A percentile compares a stretch with the other conserved stretches of the same genome.
phyloP scores from a whole-genome alignment of 2,329 filamentous ascomycete genomes.

The Colletotrichum filicis region DNA sequence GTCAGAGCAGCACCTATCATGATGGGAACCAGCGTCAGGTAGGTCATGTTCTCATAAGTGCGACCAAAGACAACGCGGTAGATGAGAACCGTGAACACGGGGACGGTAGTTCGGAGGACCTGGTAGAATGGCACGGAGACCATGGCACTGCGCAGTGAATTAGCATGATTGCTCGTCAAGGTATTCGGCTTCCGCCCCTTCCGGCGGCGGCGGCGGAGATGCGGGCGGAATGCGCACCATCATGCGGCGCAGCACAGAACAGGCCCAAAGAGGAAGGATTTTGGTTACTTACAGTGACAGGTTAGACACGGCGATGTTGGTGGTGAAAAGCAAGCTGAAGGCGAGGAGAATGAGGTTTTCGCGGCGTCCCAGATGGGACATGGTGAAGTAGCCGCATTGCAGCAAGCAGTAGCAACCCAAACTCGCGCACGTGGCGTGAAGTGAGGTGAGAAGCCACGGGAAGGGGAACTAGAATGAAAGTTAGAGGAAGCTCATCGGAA shows the following conservation, averaged over 20 bases:
- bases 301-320: slow-evolving; percentile 74
- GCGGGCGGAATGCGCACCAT: background rate
- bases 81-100: slow-evolving; percentile 71
- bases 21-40: slow-evolving; percentile 69
- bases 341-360: slow-evolving; percentile 67
- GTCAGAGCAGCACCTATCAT: slow-evolving; percentile 69
- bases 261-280: background rate
- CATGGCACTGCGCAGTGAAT: slow-evolving; percentile 50
- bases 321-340: slow-evolving; percentile 70
- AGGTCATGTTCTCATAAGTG: slow-evolving; percentile 65
- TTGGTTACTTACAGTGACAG: slow-evolving; percentile 60
- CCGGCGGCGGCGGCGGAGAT: slow-evolving; percentile 6
- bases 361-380: slow-evolving; percentile 60
- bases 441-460: slow-evolving; percentile 69
- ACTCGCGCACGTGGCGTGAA: slow-evolving; percentile 68
- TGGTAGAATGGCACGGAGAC: slow-evolving; percentile 75
- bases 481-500: slow-evolving; percentile 18
- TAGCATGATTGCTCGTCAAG: slow-evolving; percentile 11
- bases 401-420: slow-evolving; percentile 66
- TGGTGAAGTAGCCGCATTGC: slow-evolving; percentile 61
- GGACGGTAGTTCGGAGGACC: slow-evolving; percentile 70
- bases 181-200: background rate
- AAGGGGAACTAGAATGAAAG: slow-evolving; percentile 59
- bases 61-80: slow-evolving; percentile 67
- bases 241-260: slow-evolving; percentile 3